Base-by-base conservation (phyloP, 805 yeast genomes). In the Wickerhamiella alocasiicola region DNA sequence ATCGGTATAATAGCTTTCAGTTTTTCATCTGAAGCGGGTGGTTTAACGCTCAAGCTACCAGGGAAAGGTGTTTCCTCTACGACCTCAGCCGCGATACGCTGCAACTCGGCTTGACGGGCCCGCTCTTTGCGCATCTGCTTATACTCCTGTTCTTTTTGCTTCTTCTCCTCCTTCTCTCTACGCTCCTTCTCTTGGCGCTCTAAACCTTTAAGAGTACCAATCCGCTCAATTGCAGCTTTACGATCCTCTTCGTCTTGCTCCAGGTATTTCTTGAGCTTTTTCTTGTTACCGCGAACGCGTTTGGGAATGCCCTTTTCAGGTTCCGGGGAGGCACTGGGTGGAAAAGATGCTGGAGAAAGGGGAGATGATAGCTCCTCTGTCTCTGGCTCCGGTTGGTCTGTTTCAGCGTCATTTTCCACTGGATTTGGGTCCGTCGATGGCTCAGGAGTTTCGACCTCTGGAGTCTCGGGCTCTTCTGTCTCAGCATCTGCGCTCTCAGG, bases 191-290 rank as follows among this genome's bases (percentile, higher is more conserved):
- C 56, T 25, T 57, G 55, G 34, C 55, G 47, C 30, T 65, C 65
- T 3, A 65, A 52, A 21, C 74, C 71, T 51, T 83, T 84, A 53
- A 82, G 64, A 0, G 94, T 81, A 3, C 97, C 97, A 31, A 88
- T 62, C 2, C 80, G 81, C 44, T 79, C 75, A 81, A 88, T 75
- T 48, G 93, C 69, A 43, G 78, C 51, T 34, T 61, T 52, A 42
- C 85, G 71, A 52, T 88, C 97, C 43, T 81, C 91, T 39, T 83
- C 95, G 56, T 88, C 97, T 60, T 88, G 97, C 45, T 80, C 85
- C 3, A 77, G 83, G 54, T 88, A 88, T 54, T 87, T 88, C 45
- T 72, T 68, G 30, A 78, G 78, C 42, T 84, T 81, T 55, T 85
- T 85, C 54, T 79, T 83, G 60, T 81, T 84, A 36, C 97, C 96